These are phyloP conservation scores for Debaryomyces nepalensis DNA, from an alignment of 1,139 yeast genomes.

Conservation along the genomic window DNA sequence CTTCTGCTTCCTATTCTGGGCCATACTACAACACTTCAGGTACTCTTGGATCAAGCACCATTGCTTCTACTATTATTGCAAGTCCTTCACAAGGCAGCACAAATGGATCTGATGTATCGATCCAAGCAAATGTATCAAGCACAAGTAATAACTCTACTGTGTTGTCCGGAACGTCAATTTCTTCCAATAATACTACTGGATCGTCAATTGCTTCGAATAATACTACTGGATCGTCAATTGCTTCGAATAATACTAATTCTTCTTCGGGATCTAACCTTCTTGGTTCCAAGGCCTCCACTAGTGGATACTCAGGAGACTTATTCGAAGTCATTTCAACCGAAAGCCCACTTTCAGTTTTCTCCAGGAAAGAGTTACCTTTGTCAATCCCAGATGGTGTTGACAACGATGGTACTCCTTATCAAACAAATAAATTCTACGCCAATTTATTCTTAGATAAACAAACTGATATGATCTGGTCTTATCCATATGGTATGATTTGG, in stretches of 20 bases:
- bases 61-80: no score
- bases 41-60: not conserved
- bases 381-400: conserved; percentile 49
- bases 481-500: conserved; percentile 82
- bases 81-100: not conserved
- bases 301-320: conserved; percentile 34
- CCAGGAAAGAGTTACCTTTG: conserved; percentile 55
- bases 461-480: conserved; percentile 70
- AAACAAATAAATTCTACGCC: conserved; percentile 85
- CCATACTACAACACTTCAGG: conserved; percentile 4
- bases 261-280: conserved; percentile 6
- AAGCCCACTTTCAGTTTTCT: conserved; percentile 55
- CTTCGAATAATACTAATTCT: conserved; percentile 4
- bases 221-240: not conserved
- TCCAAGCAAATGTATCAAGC: not conserved
- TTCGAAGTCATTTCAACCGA: conserved; percentile 54
- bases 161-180: not conserved
- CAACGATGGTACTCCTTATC: conserved; percentile 53
- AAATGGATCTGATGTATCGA: not conserved
- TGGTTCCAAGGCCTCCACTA: conserved; percentile 8
- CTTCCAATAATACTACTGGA: not conserved
- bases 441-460: conserved; percentile 73
- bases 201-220: not conserved
- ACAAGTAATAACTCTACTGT: no score
- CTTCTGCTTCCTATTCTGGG: not conserved